Evolutionary conservation across 768 basidiomycete species (phyloP).

Genomic region (Boletus sp.): DNA sequence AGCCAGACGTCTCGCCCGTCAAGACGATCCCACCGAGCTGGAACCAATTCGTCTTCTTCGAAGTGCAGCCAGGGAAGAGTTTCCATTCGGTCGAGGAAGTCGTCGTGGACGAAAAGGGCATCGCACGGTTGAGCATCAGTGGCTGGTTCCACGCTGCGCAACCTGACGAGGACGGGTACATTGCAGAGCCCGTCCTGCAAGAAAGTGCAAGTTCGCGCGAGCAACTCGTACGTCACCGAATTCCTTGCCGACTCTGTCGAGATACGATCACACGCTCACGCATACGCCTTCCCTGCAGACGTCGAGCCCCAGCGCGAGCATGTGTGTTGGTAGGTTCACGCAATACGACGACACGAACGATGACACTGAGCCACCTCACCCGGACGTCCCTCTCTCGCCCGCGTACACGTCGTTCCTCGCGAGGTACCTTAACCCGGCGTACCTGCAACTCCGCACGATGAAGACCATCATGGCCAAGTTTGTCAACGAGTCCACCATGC

Average conservation of each 20-base stretch:
- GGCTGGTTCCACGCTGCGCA: slow-evolving; percentile 97
- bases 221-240: slow-evolving; percentile 78
- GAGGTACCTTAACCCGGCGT: slow-evolving; percentile 85
- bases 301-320: slow-evolving; percentile 49
- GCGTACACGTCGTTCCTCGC: slow-evolving; percentile 71
- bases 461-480: slow-evolving; percentile 78
- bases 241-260: slow-evolving; percentile 5
- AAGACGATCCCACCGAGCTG: slow-evolving; percentile 76
- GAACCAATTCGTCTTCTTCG: slow-evolving; percentile 88
- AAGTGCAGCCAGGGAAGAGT: too few species aligned
- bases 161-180: slow-evolving; percentile 86
- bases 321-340: slow-evolving; percentile 43
- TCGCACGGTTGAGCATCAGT: slow-evolving; percentile 81
- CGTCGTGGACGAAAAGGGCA: slow-evolving; percentile 70
- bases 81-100: slow-evolving; percentile 98
- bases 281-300: slow-evolving; percentile 39
- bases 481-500: slow-evolving; percentile 80
- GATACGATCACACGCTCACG: slow-evolving; percentile 4
- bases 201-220: slow-evolving; percentile 90
- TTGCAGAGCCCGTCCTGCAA: slow-evolving; percentile 46
- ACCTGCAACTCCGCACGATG: slow-evolving; percentile 81
- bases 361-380: slow-evolving; percentile 46
- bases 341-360: slow-evolving; percentile 42
- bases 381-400: slow-evolving; percentile 51
- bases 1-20: slow-evolving; percentile 63